phyloP scores from a whole-genome alignment of 1,284 basidiomycete species.

The Trichosporon sp. region DNA sequence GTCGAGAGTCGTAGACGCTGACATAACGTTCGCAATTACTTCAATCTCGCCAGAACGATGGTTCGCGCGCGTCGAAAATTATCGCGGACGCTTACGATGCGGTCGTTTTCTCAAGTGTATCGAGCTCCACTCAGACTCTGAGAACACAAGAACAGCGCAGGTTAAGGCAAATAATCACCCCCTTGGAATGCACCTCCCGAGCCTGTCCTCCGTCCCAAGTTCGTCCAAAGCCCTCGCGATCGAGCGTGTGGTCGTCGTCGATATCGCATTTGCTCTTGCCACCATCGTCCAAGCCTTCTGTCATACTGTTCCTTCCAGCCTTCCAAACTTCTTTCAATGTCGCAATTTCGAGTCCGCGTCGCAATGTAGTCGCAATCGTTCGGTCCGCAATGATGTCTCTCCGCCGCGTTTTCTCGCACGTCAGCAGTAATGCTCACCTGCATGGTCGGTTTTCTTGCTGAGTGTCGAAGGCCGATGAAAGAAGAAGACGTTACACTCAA shows the following conservation, averaged over 20 bases:
- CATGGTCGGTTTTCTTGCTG: slow-evolving; percentile 5
- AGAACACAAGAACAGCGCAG: no score
- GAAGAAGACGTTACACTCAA: slow-evolving; percentile 1
- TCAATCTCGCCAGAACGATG: no score
- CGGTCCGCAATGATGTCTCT: background rate
- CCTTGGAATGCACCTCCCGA: background rate
- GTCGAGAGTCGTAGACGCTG: no score
- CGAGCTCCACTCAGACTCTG: no score
- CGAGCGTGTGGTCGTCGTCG: background rate
- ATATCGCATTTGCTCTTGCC: background rate
- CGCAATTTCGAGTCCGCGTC: background rate
- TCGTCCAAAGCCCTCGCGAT: background rate
- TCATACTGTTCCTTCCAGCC: background rate
- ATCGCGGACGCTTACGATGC: no score
- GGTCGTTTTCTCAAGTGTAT: no score
- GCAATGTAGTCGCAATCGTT: background rate
- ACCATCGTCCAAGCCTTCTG: background rate
- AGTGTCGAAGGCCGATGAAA: slow-evolving; percentile 4
- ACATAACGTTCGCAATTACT: no score
- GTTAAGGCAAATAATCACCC: no score
- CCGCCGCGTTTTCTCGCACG: background rate
- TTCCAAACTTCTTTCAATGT: background rate
- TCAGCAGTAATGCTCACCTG: background rate
- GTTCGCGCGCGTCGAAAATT: no score
- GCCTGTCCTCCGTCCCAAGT: background rate